Conservation (phyloP, 1,139 yeast species). For the Geotrichum bryndzae region DNA sequence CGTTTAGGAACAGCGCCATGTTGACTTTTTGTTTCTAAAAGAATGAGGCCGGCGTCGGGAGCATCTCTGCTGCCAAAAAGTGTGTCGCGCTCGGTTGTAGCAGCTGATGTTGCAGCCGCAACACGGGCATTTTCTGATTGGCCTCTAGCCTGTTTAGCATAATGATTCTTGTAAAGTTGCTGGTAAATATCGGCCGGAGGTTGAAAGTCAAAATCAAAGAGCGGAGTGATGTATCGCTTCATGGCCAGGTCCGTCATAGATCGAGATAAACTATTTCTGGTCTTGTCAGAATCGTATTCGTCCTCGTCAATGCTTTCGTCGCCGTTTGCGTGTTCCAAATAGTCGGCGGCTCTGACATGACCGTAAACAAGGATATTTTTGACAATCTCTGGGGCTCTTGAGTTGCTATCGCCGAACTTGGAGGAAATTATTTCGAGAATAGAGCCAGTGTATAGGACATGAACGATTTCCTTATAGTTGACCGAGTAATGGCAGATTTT, state of each 20-base stretch:
- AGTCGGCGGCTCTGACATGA: conserved; percentile 57
- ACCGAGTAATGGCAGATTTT: conserved; percentile 50
- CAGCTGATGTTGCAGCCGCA: conserved; percentile 42
- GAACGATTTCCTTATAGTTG: conserved; percentile 58
- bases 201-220: conserved; percentile 36
- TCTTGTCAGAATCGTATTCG: conserved; percentile 26
- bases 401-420: conserved; percentile 33
- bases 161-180: conserved; percentile 24
- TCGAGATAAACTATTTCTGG: conserved; percentile 28
- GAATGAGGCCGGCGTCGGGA: conserved; percentile 24
- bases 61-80: conserved; percentile 34
- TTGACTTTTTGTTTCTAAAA: conserved; percentile 20
- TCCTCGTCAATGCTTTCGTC: conserved; percentile 18
- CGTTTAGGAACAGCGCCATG: conserved; percentile 20
- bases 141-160: conserved; percentile 20
- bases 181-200: conserved; percentile 34
- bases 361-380: conserved; percentile 64
- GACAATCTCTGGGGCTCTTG: conserved; percentile 55
- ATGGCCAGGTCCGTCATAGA: conserved; percentile 44
- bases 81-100: conserved; percentile 44
- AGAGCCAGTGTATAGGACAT: conserved; percentile 71
- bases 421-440: conserved; percentile 53
- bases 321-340: conserved; percentile 39
- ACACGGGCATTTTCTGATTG: conserved; percentile 31
- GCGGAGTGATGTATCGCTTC: conserved; percentile 57